phyloP scores from a whole-genome alignment of 306 rosid species.

The Malus asiatica region DNA sequence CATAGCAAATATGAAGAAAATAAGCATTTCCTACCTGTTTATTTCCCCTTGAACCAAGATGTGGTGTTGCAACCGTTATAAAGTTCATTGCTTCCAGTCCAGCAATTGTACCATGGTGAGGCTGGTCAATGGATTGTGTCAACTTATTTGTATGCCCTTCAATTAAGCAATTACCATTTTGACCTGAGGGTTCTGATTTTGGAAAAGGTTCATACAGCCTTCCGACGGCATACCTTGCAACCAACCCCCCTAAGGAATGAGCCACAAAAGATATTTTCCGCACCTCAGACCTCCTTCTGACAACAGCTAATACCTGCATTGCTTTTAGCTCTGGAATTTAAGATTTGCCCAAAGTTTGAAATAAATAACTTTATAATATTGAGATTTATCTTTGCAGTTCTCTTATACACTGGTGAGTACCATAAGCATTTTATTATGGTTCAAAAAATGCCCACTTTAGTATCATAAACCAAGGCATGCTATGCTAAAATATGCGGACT shows the following conservation, averaged over 20 bases:
- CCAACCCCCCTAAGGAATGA: constrained; percentile 93
- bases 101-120: constrained; percentile 53
- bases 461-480: neutral
- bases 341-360: neutral
- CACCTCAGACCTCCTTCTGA: constrained; percentile 54
- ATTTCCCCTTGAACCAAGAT: constrained; percentile 91
- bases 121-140: constrained; percentile 26
- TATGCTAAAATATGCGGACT: constrained; percentile 1
- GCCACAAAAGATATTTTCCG: constrained; percentile 89
- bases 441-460: neutral
- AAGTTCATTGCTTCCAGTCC: constrained; percentile 90
- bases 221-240: constrained; percentile 90
- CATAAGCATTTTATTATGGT: neutral
- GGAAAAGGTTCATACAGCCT: constrained; percentile 49
- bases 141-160: constrained; percentile 36
- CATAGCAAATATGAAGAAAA: neutral
- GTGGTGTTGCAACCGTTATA: constrained; percentile 90
- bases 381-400: neutral
- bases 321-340: neutral
- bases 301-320: constrained; percentile 64
- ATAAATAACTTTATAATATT: neutral
- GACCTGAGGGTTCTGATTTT: constrained; percentile 23
- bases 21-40: constrained; percentile 45
- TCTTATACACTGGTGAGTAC: neutral
- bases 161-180: constrained; percentile 15